Percentiles rank a stretch among this genome's conserved stretches.
These are phyloP conservation scores for Ammopiptanthus mongolicus DNA, from an alignment of 306 rosid species.

Conservation along the genomic window DNA sequence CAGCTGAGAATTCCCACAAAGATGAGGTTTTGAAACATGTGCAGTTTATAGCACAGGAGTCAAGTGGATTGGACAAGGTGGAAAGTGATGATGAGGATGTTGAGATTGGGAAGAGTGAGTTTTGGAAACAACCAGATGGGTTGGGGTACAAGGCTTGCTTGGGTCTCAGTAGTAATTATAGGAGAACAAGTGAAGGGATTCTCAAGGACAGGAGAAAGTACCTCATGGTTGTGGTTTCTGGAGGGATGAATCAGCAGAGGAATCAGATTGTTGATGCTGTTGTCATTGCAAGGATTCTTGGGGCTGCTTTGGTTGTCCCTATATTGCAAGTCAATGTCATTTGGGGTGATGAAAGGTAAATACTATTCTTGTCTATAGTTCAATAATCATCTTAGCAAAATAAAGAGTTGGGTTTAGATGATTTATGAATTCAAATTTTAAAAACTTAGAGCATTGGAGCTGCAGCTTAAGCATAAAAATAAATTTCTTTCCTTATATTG, in stretches of 20 bases:
- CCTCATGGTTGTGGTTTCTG: slow-evolving; percentile 84
- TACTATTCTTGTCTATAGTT: background rate
- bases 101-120: slow-evolving; percentile 33
- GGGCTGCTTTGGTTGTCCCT: slow-evolving; percentile 92
- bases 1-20: slow-evolving; percentile 15
- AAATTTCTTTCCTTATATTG: background rate
- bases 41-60: slow-evolving; percentile 24
- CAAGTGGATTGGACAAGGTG: slow-evolving; percentile 3
- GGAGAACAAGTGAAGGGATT: slow-evolving; percentile 40
- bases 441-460: background rate
- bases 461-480: background rate
- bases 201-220: slow-evolving; percentile 58
- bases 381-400: background rate
- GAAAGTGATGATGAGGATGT: background rate
- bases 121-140: slow-evolving; percentile 89
- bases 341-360: slow-evolving; percentile 98
- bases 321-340: slow-evolving; percentile 91
- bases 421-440: background rate
- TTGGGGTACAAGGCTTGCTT: slow-evolving; percentile 81
- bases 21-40: slow-evolving; percentile 25
- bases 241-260: slow-evolving; percentile 98
- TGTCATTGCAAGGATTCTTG: slow-evolving; percentile 94
- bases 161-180: slow-evolving; percentile 55
- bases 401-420: background rate
- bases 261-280: slow-evolving; percentile 99